Evolutionary conservation across 129 eudicot species (phyloP).

Genomic region (Tanacetum coccineum): DNA sequence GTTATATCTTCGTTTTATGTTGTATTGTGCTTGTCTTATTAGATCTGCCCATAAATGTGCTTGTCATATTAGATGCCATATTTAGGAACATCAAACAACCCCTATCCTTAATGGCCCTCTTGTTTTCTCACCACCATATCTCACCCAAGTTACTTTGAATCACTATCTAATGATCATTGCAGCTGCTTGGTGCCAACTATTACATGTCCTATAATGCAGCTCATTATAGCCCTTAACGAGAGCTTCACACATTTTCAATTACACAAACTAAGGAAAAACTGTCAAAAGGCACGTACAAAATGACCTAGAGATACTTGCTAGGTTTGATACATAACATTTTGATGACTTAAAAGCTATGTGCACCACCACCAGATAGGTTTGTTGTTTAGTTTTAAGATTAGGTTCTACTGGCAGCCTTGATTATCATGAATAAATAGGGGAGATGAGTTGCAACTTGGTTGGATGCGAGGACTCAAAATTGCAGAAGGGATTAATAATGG

Average conservation of each 20-base stretch:
- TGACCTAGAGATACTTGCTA: constrained; percentile 53
- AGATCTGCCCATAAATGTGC: too few relatives aligned
- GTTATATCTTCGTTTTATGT: too few relatives aligned
- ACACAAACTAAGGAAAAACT: constrained; percentile 20
- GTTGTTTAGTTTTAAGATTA: constrained; percentile 62
- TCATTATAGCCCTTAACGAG: constrained; percentile 72
- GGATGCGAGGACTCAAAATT: constrained; percentile 69
- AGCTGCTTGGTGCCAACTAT: constrained; percentile 48
- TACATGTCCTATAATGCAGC: constrained; percentile 42
- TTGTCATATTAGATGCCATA: too few relatives aligned
- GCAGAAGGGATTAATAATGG: constrained; percentile 81
- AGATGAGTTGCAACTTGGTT: constrained; percentile 45
- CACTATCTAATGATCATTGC: constrained; percentile 25
- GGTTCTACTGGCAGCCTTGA: constrained; percentile 71
- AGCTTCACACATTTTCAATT: constrained; percentile 28
- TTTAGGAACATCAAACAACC: too few relatives aligned
- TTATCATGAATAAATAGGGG: constrained; percentile 50
- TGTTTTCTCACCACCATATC: too few relatives aligned
- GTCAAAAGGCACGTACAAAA: constrained; percentile 33
- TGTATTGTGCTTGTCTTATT: too few relatives aligned
- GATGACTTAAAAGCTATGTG: constrained; percentile 74
- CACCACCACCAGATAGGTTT: constrained; percentile 38
- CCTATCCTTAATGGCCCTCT: too few relatives aligned
- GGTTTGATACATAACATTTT: constrained; percentile 61
- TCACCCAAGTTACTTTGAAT: too few relatives aligned